These are phyloP conservation scores for Kokia cookei DNA, from an alignment of 441 rosid species.

Conservation along the genomic window DNA sequence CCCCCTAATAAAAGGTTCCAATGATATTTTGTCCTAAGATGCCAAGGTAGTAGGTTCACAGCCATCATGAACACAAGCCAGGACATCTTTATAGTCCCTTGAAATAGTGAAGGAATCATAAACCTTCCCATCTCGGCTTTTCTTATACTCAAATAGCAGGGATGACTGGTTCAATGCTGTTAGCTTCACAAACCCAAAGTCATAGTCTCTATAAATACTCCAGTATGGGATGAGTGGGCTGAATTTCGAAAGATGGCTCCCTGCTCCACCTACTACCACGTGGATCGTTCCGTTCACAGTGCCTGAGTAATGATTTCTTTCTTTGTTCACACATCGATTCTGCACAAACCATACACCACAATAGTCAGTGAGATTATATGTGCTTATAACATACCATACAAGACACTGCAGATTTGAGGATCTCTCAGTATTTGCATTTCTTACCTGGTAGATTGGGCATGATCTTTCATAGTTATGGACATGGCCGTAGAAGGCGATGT, in stretches of 20 bases:
- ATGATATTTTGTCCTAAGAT: constrained; percentile 15
- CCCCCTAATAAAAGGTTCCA: not conserved
- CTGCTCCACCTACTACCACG: constrained; percentile 85
- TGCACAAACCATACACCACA: constrained; percentile 16
- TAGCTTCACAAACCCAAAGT: constrained; percentile 80
- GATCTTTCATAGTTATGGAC: constrained; percentile 91
- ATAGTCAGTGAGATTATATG: not conserved
- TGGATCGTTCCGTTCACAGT: constrained; percentile 73
- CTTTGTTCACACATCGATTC: constrained; percentile 61
- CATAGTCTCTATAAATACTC: constrained; percentile 73
- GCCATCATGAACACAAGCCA: constrained; percentile 74
- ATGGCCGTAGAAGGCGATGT: constrained; percentile 89
- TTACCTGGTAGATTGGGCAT: constrained; percentile 87
- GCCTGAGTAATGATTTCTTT: constrained; percentile 58
- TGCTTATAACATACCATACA: not conserved
- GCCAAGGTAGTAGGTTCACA: constrained; percentile 61
- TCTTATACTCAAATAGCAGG: constrained; percentile 83
- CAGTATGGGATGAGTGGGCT: constrained; percentile 45
- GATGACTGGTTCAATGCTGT: constrained; percentile 73
- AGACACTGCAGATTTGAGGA: not conserved
- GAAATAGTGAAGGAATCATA: constrained; percentile 77
- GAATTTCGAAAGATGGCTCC: constrained; percentile 59
- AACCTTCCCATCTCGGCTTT: constrained; percentile 64
- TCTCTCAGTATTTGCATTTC: not conserved
- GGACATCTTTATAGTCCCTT: constrained; percentile 73